phyloP scores from a whole-genome alignment of 352 stramenopile species.

The Pythium aphanidermatum region DNA sequence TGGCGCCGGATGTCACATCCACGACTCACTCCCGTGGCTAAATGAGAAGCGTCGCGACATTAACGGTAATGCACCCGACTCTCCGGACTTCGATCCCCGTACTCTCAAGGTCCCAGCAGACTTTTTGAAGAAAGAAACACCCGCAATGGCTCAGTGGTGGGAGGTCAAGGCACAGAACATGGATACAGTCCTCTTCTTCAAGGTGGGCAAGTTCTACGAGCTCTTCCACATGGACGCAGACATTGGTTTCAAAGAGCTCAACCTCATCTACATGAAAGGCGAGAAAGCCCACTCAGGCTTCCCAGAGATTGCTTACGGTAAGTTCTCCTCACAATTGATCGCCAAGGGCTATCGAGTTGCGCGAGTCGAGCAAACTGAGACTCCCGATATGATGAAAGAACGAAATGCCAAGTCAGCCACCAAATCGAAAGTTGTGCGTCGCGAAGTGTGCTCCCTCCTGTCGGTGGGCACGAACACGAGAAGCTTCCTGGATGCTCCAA shows the following conservation, averaged over 20 bases:
- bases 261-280: constrained; percentile 99
- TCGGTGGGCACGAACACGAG: constrained; percentile 94
- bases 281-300: constrained; percentile 97
- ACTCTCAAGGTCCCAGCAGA: constrained; percentile 89
- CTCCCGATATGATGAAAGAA: constrained; percentile 94
- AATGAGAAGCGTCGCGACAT: constrained; percentile 84
- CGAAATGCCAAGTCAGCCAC: constrained; percentile 78
- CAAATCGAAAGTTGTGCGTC: constrained; percentile 86
- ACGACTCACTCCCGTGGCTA: constrained; percentile 93
- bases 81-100: constrained; percentile 90
- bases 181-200: constrained; percentile 99
- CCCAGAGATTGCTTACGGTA: constrained; percentile 97
- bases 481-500: constrained; percentile 90
- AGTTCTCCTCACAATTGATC: constrained; percentile 94
- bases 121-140: constrained; percentile 90
- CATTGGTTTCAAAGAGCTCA: constrained; percentile 93
- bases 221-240: constrained; percentile 98
- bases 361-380: constrained; percentile 99
- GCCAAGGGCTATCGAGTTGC: constrained; percentile 96
- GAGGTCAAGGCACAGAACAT: constrained; percentile 96
- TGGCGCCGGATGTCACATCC: constrained; percentile 65
- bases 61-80: constrained; percentile 64
- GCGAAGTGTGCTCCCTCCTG: constrained; percentile 96
- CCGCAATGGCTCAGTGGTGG: constrained; percentile 98
- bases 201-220: constrained; percentile 98